Evolutionary conservation across 768 basidiomycete species (phyloP), one percentile per base, ranked within the genome.

Genomic region (Cubamyces lactineus): DNA sequence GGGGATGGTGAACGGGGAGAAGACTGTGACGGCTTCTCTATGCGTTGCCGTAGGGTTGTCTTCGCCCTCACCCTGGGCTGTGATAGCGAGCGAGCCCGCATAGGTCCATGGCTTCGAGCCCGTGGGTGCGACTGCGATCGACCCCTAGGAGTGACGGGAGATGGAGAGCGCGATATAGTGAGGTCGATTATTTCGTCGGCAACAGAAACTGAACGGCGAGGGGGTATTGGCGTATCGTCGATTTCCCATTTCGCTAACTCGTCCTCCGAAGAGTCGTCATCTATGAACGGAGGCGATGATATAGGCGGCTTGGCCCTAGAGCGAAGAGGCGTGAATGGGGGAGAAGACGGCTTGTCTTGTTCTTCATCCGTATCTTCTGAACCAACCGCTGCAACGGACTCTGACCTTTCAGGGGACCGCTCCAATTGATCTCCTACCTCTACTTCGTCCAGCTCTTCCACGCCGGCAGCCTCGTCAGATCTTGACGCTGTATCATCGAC

Each of bases 391-490:
- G 16, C 42, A 16, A 43, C 5, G 2, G 34, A 34, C 34, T 34
- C 34, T 34, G 34, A 11, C 11, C 34, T 11, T 34, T 34, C 34
- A 9, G 34, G 9, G 5, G 34, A 34, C 34, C 34, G 34, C 42
- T 43, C 42, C 42, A 21, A 43, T 12, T 43, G 17, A 21, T 46
- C 51, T 34, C 30, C 53, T 34, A 56, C 66, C 0, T 71, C 72
- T 24, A 62, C 70, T 1, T 70, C 70, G 0, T 71, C 71, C n/a
- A 66, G 68, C 30, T 68, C 74, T 3, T 70, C 73, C 13, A 70
- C 68, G 6, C 63, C 67, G 5, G 3, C 17, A 7, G 61, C 67
- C 19, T 74, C 72, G 19, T 19, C 12, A 12, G 16, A 43, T 23
- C 7, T 47, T 23, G 19, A 47, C 19, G 46, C 23, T 3, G 5